Percentiles rank a stretch among this genome's conserved stretches.
phyloP scores from a whole-genome alignment of 441 rosid species.

The Omphalea diandra region DNA sequence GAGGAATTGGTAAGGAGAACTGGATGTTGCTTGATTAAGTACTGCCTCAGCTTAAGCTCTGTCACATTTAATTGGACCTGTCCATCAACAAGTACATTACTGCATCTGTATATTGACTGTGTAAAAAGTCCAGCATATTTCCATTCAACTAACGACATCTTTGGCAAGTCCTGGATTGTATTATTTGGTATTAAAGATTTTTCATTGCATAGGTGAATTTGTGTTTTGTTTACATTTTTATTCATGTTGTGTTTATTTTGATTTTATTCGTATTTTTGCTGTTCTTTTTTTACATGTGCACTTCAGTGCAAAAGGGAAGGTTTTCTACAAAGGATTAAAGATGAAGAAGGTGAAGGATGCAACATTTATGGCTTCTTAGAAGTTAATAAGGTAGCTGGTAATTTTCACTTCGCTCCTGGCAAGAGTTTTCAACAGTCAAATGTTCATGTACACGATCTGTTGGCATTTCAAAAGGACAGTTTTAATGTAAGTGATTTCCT shows the following conservation, averaged over 20 bases:
- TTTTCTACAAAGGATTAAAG: slow-evolving; percentile 79
- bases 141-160: not conserved
- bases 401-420: slow-evolving; percentile 98
- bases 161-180: not conserved
- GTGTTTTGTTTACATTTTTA: not conserved
- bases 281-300: not conserved
- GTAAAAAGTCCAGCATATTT: not conserved
- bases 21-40: not conserved
- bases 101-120: not conserved
- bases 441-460: slow-evolving; percentile 86
- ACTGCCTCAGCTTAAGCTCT: not conserved
- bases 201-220: not conserved
- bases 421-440: slow-evolving; percentile 94
- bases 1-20: not conserved
- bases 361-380: slow-evolving; percentile 88
- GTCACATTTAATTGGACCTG: too few relatives aligned
- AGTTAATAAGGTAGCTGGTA: slow-evolving; percentile 96
- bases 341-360: slow-evolving; percentile 98
- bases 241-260: not conserved
- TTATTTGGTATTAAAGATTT: not conserved
- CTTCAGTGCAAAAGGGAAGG: slow-evolving; percentile 94
- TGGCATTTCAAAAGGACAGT: slow-evolving; percentile 82
- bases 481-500: slow-evolving; percentile 61
- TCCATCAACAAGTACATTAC: not conserved
- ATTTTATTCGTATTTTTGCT: not conserved